Evolutionary conservation across 2,329 filamentous ascomycete genomes (phyloP), one percentile per base, ranked within the genome.

Genomic region (Didymella pinodella): DNA sequence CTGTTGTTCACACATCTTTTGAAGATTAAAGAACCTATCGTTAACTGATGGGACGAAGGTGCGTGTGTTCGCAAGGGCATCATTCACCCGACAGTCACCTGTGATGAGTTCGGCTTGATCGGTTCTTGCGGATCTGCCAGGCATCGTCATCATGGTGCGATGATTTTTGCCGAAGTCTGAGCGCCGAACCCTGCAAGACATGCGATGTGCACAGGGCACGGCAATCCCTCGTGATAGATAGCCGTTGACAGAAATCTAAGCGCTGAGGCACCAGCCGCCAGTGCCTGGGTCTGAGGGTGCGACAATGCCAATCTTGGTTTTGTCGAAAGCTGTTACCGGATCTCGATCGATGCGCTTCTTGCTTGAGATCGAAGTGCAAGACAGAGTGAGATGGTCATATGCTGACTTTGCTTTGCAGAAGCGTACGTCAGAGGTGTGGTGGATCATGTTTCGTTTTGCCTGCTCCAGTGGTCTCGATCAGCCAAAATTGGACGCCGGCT

Each of bases 361-460:
- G 12, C 25, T 1, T 28, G 14, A 44, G 36, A 44, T 11, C 28
- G 26, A 28, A 43, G 14, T 32, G 28, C 36, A 48, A 44, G 36
- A 38, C 48, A 48, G 31, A 38, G 34, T 36, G 31, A 38, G 16
- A 43, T 26, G 48, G 25, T 40, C 44, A 29, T 47, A 10, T 40
- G 34, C 22, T 34, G 16, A 2, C 10, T 12, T 47, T 10, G 20
- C 32, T 38, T 26, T 20, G 34, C 41, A 4, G 18, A 26, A 43
- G 22, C 20, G 22, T 26, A 48, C 34, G 31, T 48, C 28, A 36
- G 48, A 36, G 36, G 8, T 41, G 44, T 47, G 36, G 43, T 56
- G 43, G 43, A 38, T 48, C 55, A 58, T 52, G 44, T 53, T 58
- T 58, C 49, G 36, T 58, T 58, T 53, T 58, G 50, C 40, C 47